Evolutionary conservation across 1,139 yeast genomes (phyloP).

Genomic region (Nakaseomyces bracarensis): DNA sequence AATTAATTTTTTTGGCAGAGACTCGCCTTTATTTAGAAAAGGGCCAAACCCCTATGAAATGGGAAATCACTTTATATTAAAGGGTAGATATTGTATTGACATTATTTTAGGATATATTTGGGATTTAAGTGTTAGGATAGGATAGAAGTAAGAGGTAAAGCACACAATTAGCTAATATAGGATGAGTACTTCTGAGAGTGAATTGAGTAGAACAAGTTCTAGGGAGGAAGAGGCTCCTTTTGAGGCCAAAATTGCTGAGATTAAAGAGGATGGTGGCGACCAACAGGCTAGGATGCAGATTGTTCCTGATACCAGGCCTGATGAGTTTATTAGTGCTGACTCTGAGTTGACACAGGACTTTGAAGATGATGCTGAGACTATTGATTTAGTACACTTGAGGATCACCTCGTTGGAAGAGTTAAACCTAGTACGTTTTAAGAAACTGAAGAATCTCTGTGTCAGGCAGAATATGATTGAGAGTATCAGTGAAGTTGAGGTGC

Average conservation of each 20-base stretch:
- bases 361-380: conserved; percentile 53
- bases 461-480: conserved; percentile 79
- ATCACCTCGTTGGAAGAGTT: conserved; percentile 61
- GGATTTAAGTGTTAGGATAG: too few species aligned
- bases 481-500: conserved; percentile 57
- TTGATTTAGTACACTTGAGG: conserved; percentile 76
- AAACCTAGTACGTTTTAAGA: conserved; percentile 48
- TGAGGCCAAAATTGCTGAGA: conserved; percentile 20
- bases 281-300: conserved; percentile 29
- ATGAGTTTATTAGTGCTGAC: conserved; percentile 41
- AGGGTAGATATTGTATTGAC: too few species aligned
- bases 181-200: conserved; percentile 5
- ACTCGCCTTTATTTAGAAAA: too few species aligned
- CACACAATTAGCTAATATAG: too few species aligned
- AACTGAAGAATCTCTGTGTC: conserved; percentile 56
- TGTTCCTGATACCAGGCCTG: conserved; percentile 44
- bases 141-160: not conserved
- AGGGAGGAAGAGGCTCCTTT: not conserved
- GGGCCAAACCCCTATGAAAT: too few species aligned
- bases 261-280: conserved; percentile 34
- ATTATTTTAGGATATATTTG: too few species aligned
- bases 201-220: conserved; percentile 3
- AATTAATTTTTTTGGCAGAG: too few species aligned
- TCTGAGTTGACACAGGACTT: conserved; percentile 55
- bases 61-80: too few species aligned